phyloP scores from a whole-genome alignment of 345 rosid genomes.

The Heritiera littoralis region DNA sequence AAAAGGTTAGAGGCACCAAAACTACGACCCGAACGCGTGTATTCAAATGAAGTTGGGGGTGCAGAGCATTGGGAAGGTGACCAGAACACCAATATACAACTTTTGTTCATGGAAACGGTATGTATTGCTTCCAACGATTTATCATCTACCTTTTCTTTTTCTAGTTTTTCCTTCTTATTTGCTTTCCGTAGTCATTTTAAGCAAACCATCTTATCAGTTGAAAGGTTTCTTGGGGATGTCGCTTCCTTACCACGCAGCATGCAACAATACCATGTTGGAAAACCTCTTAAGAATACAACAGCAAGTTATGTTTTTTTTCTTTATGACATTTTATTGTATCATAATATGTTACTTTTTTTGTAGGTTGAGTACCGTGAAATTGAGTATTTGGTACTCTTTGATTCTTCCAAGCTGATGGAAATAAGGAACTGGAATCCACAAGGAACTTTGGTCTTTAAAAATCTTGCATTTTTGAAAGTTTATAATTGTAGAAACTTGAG shows the following conservation, averaged over 20 bases:
- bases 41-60: conserved; percentile 1
- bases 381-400: conserved; percentile 14
- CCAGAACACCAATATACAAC: conserved; percentile 1
- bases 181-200: not conserved
- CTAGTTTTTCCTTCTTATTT: not conserved
- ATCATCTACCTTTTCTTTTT: not conserved
- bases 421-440: conserved; percentile 16
- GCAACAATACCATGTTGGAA: too few species aligned
- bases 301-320: not conserved
- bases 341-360: conserved; percentile 1
- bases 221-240: not conserved
- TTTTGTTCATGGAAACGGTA: conserved; percentile 19
- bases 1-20: conserved; percentile 15
- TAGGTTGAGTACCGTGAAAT: conserved; percentile 9
- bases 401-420: conserved; percentile 13
- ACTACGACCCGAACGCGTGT: not conserved
- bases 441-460: conserved; percentile 10
- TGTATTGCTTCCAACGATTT: not conserved
- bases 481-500: not conserved
- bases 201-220: not conserved
- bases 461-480: conserved; percentile 12
- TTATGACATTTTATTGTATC: not conserved
- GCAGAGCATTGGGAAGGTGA: conserved; percentile 10
- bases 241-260: not conserved
- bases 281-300: too few species aligned